A percentile compares a stretch with the other conserved stretches of the same genome.
Evolutionary conservation across 225 moss, liverwort and hornwort species (phyloP).

Genomic region (Ulota crispa): DNA sequence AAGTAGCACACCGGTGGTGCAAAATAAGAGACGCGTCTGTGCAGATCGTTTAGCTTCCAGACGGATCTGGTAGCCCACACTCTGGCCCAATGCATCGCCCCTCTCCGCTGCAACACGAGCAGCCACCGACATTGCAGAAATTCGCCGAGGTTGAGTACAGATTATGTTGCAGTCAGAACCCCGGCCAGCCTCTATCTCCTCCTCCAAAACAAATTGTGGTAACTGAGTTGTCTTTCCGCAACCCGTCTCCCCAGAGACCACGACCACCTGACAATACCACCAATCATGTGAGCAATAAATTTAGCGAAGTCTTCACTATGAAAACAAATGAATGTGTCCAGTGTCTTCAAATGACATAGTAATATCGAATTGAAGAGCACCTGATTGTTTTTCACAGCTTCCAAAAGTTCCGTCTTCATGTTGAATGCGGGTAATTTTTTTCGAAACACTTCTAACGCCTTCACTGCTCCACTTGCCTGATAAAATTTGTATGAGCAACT

Average conservation of each 20-base stretch:
- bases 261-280: slow-evolving; percentile 66
- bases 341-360: neutral
- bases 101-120: slow-evolving; percentile 95
- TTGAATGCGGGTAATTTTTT: slow-evolving; percentile 87
- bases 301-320: neutral
- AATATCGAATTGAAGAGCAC: slow-evolving; percentile 33
- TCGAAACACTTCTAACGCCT: slow-evolving; percentile 76
- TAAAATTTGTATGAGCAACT: slow-evolving; percentile 5
- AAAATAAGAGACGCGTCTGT: slow-evolving; percentile 85
- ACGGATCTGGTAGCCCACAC: slow-evolving; percentile 96
- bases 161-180: slow-evolving; percentile 83
- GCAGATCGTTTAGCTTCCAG: slow-evolving; percentile 89
- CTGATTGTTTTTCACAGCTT: slow-evolving; percentile 87
- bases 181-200: slow-evolving; percentile 86
- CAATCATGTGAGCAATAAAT: slow-evolving; percentile 14
- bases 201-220: slow-evolving; percentile 89
- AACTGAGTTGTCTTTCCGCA: slow-evolving; percentile 98
- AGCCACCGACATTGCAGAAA: slow-evolving; percentile 95
- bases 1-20: slow-evolving; percentile 95
- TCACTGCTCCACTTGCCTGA: slow-evolving; percentile 73
- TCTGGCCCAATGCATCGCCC: slow-evolving; percentile 85
- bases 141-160: slow-evolving; percentile 96
- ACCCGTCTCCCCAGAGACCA: slow-evolving; percentile 97
- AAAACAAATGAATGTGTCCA: neutral
- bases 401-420: slow-evolving; percentile 78